Evolutionary conservation across 352 stramenopile genomes (phyloP).

Genomic region (Globisporangium solare): DNA sequence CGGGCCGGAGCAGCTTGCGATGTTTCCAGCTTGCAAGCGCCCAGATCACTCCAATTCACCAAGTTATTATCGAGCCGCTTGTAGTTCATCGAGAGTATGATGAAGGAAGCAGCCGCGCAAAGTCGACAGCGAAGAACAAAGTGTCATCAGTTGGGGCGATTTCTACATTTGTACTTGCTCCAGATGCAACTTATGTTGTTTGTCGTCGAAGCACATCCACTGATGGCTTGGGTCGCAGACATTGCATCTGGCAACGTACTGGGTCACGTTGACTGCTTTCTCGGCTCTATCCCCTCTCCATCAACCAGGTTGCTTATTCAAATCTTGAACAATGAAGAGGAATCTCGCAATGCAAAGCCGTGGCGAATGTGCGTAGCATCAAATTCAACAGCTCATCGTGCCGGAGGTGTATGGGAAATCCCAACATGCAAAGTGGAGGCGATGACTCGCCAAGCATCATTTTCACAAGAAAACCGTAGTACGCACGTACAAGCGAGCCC

Average conservation of each 20-base stretch:
- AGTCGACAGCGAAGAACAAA: background rate
- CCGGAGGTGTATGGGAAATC: background rate
- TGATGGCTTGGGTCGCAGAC: constrained; percentile 4
- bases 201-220: background rate
- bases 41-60: constrained; percentile 16
- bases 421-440: background rate
- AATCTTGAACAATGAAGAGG: background rate
- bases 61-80: constrained; percentile 7
- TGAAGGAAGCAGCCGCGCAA: background rate
- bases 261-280: constrained; percentile 1
- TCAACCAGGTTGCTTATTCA: background rate
- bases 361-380: constrained; percentile 2
- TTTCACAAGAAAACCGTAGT: background rate
- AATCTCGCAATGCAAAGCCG: background rate
- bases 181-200: constrained; percentile 2
- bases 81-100: constrained; percentile 1
- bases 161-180: constrained; percentile 2
- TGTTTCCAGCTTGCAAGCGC: constrained; percentile 17
- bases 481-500: background rate
- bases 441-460: background rate
- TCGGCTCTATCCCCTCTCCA: background rate
- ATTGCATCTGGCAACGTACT: background rate
- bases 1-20: constrained; percentile 18
- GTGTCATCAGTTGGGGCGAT: background rate
- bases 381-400: background rate